Evolutionary conservation across 345 rosid species (phyloP).

Genomic region (Eucalyptus camaldulensis): DNA sequence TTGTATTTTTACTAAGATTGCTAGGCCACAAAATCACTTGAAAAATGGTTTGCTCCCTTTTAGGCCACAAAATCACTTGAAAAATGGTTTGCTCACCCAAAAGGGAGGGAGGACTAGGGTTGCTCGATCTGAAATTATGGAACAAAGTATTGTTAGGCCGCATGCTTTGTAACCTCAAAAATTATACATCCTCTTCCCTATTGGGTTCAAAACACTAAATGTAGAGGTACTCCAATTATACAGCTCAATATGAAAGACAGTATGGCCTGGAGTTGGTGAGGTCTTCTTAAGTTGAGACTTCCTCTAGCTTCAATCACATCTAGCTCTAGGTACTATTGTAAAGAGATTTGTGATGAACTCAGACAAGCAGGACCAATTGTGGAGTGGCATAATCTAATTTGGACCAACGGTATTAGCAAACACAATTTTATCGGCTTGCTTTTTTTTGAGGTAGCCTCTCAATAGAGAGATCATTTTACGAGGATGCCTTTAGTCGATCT

Average conservation of each 20-base stretch:
- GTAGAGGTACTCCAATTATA: not conserved
- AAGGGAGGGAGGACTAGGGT: not conserved
- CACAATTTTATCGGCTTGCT: not conserved
- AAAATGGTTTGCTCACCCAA: not conserved
- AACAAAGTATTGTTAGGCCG: not conserved
- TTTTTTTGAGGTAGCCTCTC: not conserved
- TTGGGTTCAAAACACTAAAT: not conserved
- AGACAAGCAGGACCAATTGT: not conserved
- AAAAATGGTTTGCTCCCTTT: not conserved
- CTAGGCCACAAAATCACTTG: not conserved
- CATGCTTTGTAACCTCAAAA: not conserved
- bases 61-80: not conserved
- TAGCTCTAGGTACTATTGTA: not conserved
- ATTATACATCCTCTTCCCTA: not conserved
- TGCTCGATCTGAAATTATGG: not conserved
- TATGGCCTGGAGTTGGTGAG: not conserved
- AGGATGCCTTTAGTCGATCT: not conserved
- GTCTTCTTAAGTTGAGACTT: not conserved
- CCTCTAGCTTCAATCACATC: not conserved
- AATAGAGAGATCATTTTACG: rapidly evolving
- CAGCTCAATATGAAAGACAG: rapidly evolving
- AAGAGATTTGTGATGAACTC: not conserved
- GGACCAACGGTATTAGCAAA: rapidly evolving
- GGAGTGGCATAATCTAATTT: not conserved
- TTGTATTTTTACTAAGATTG: not conserved